Conservation (phyloP, 2,329 filamentous ascomycete species). For the Penicillium polonicum region DNA sequence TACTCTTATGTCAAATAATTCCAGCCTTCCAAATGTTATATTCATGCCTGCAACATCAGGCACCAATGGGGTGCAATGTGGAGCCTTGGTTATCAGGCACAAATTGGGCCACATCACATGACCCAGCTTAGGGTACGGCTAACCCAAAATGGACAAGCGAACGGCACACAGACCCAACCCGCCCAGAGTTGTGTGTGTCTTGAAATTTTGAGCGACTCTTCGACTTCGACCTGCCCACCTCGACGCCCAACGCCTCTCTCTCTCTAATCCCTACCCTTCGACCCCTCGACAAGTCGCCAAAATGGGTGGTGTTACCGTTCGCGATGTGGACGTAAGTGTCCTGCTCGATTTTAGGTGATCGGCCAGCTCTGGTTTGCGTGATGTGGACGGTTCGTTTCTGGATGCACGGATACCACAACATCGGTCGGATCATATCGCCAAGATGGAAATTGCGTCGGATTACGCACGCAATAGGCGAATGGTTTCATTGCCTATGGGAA, state of each 20-base stretch:
- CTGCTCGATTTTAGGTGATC: constrained; percentile 19
- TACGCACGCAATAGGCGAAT: constrained; percentile 1
- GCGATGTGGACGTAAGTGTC: constrained; percentile 62
- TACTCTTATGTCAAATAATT: neutral
- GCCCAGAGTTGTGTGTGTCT: constrained; percentile 35
- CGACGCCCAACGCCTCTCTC: constrained; percentile 34
- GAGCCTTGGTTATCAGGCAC: neutral
- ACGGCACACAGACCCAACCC: constrained; percentile 38
- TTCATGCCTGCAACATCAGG: constrained; percentile 12
- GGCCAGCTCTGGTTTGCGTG: constrained; percentile 20
- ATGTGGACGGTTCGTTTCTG: constrained; percentile 22
- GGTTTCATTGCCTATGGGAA: constrained; percentile 1
- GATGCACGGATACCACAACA: constrained; percentile 13
- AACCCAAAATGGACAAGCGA: constrained; percentile 45
- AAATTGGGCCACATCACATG: constrained; percentile 9
- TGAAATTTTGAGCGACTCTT: constrained; percentile 39
- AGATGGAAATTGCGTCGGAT: constrained; percentile 7
- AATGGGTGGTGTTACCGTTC: constrained; percentile 67
- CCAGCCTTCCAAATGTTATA: too few species aligned
- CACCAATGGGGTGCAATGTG: neutral
- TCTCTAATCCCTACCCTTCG: constrained; percentile 30
- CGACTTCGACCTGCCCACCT: constrained; percentile 43
- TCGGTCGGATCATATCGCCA: constrained; percentile 9
- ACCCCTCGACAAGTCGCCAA: constrained; percentile 49
- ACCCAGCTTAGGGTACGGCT: constrained; percentile 40